These are phyloP conservation scores for Metschnikowia noctiluminum DNA, from an alignment of 805 yeast species.

Conservation along the genomic window DNA sequence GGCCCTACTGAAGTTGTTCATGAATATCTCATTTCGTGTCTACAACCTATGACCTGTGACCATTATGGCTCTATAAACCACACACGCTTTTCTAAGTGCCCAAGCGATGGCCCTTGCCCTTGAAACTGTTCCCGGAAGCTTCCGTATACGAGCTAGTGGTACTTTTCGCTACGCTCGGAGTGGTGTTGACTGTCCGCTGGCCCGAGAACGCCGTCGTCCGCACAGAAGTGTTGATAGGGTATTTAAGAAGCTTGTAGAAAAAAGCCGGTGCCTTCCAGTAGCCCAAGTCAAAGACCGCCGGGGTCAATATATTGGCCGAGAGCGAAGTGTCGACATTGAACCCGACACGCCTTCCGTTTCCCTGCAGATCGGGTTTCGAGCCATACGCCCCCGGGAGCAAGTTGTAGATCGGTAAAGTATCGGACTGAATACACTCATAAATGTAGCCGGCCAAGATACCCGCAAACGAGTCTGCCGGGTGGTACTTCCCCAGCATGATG, in stretches of 20 bases:
- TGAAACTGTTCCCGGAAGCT: slow-evolving; percentile 18
- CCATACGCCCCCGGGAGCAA: slow-evolving; percentile 32
- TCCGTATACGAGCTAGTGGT: slow-evolving; percentile 3
- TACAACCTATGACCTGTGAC: too few species aligned
- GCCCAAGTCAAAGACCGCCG: slow-evolving; percentile 48
- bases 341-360: slow-evolving; percentile 28
- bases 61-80: not conserved
- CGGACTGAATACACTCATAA: slow-evolving; percentile 60
- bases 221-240: slow-evolving; percentile 24
- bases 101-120: slow-evolving; percentile 37
- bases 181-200: slow-evolving; percentile 4
- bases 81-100: slow-evolving; percentile 17
- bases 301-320: slow-evolving; percentile 10
- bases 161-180: slow-evolving; percentile 1
- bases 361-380: not conserved
- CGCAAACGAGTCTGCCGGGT: slow-evolving; percentile 37
- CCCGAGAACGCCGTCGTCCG: slow-evolving; percentile 29
- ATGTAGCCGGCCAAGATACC: slow-evolving; percentile 58
- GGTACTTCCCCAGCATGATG: slow-evolving; percentile 41
- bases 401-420: slow-evolving; percentile 44
- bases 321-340: slow-evolving; percentile 15
- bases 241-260: slow-evolving; percentile 30
- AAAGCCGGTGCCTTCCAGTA: slow-evolving; percentile 54
- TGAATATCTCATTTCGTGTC: too few species aligned
- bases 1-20: too few species aligned